phyloP scores from a whole-genome alignment of 495 filamentous ascomycete species.

The Trichoderma virens region DNA sequence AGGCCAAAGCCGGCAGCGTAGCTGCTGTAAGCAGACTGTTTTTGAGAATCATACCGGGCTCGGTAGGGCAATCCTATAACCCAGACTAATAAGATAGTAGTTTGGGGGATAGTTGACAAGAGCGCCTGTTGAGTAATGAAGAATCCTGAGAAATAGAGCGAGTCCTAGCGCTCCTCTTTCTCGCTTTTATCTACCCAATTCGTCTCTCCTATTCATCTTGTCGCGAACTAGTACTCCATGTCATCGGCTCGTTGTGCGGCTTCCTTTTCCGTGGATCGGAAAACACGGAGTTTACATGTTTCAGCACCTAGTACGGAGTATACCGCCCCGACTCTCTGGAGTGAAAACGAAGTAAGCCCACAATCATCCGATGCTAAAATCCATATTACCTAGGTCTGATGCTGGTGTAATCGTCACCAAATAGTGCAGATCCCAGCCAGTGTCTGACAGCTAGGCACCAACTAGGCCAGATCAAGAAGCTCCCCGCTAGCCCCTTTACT shows the following conservation, averaged over 20 bases:
- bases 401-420: not conserved
- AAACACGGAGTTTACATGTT: not conserved
- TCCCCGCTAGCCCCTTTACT: conserved; percentile 1
- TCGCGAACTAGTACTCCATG: not conserved
- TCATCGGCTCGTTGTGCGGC: not conserved
- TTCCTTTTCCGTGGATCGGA: not conserved
- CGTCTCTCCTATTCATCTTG: not conserved
- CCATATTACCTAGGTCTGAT: not conserved
- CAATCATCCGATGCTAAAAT: conserved; percentile 5
- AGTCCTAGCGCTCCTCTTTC: not conserved
- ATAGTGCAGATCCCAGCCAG: not conserved
- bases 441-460: not conserved
- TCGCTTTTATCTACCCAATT: not conserved
- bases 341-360: not conserved
- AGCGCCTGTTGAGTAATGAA: not conserved
- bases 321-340: not conserved
- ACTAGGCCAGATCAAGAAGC: conserved; percentile 2
- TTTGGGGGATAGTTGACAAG: not conserved
- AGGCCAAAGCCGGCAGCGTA: not conserved
- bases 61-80: not conserved
- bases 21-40: conserved; percentile 12
- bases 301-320: not conserved
- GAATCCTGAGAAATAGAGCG: not conserved
- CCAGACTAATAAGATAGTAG: not conserved
- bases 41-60: conserved; percentile 9